Evolutionary conservation across 352 stramenopile species (phyloP).

Genomic region (Poterioochromonas sp.): DNA sequence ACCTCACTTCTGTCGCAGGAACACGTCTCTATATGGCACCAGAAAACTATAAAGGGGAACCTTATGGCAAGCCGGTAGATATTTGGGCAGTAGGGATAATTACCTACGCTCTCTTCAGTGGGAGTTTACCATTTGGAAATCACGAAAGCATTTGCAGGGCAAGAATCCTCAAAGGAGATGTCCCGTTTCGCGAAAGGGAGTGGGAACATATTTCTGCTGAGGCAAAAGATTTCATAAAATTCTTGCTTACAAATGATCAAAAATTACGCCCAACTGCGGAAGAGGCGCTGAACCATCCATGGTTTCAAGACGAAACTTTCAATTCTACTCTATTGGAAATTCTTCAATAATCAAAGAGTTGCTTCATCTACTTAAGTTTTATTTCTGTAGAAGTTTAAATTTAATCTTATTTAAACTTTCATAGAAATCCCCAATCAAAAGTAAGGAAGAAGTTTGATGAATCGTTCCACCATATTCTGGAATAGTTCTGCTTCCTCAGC

Average conservation of each 20-base stretch:
- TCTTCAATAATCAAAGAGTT: too few relatives aligned
- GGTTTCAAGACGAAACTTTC: not conserved
- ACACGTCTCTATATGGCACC: constrained; percentile 14
- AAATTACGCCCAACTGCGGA: not conserved
- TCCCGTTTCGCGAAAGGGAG: constrained; percentile 60
- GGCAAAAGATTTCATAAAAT: not conserved
- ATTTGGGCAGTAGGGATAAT: constrained; percentile 91
- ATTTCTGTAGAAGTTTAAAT: too few relatives aligned
- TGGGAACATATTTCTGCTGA: not conserved
- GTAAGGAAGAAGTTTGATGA: too few relatives aligned
- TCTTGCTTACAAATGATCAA: not conserved
- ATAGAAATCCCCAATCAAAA: too few relatives aligned
- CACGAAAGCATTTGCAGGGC: constrained; percentile 65
- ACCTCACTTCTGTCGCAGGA: not conserved
- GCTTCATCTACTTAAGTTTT: too few relatives aligned
- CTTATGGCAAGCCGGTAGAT: constrained; percentile 77
- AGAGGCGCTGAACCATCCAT: not conserved
- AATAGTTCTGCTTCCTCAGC: not conserved
- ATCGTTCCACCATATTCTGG: too few relatives aligned
- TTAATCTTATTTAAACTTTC: too few relatives aligned
- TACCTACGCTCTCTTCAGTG: constrained; percentile 66
- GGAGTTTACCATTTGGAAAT: constrained; percentile 77
- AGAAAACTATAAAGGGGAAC: not conserved
- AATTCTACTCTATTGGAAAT: not conserved
- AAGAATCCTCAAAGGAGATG: constrained; percentile 57